Conservation (phyloP, 352 stramenopile genomes). For the Globisporangium nagaii region DNA sequence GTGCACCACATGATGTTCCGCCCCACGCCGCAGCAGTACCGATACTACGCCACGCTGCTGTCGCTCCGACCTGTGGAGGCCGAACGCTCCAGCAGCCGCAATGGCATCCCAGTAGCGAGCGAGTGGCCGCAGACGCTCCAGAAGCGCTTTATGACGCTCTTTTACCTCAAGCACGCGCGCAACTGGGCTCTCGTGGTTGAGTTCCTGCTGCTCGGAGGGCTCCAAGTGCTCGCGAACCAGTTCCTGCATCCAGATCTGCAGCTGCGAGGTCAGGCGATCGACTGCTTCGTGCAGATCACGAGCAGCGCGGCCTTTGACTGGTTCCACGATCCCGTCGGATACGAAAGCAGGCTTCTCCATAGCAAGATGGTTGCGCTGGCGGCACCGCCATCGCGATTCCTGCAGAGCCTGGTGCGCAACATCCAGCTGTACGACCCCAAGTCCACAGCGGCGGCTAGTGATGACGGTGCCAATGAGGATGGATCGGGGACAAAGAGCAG, state of each 20-base stretch:
- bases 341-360: conserved; percentile 24
- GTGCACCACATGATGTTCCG: conserved; percentile 29
- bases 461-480: no score
- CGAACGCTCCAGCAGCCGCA: neutral
- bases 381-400: conserved; percentile 9
- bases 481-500: no score
- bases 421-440: conserved; percentile 13
- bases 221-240: conserved; percentile 24
- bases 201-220: conserved; percentile 23
- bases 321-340: conserved; percentile 23
- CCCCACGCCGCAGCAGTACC: conserved; percentile 17
- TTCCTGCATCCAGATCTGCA: conserved; percentile 29
- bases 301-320: conserved; percentile 32
- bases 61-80: conserved; percentile 6
- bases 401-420: conserved; percentile 21
- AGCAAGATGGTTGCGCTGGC: conserved; percentile 27
- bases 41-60: conserved; percentile 19
- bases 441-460: neutral
- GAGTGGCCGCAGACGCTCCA: conserved; percentile 9
- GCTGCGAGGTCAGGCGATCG: conserved; percentile 30
- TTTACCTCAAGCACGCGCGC: conserved; percentile 34
- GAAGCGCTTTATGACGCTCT: conserved; percentile 33
- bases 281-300: conserved; percentile 39
- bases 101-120: no score
- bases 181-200: conserved; percentile 29